Evolutionary conservation across 108 stramenopile species (phyloP), one percentile per base, ranked within the genome.

Genomic region (Thalassiosira profunda): DNA sequence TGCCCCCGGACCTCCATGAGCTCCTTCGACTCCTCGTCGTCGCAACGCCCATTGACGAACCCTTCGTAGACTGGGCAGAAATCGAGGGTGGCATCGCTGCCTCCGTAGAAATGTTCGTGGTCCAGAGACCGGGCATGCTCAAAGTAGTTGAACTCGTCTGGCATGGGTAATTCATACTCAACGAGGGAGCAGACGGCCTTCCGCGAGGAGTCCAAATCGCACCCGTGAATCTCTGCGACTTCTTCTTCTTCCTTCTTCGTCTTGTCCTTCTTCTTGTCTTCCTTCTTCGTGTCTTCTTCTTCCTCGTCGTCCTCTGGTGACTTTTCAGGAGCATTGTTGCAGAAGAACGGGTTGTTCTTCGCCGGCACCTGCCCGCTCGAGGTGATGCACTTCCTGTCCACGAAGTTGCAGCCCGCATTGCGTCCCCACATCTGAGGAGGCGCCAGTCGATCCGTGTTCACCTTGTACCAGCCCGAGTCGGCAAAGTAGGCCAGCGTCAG

Each of bases 401-500:
- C 89, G 75, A 94, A 94, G 5, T 80, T 43, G 64, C 93, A 94
- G 0, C 93, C 93, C 25, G 90, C 83, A 29, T 83, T 90, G 43
- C 93, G 54, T 43, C 93, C 93, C 93, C 93, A 94, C 25, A 79
- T 82, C 18, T 76, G 55, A 7, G 85, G 56, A 3, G 80, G 67
- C 10, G 80, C 74, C 18, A 89, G 76, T 14, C 84, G 63, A 35
- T 84, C 74, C 20, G 86, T 46, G 48, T 94, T 80, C 0, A 94
- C 84, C 57, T 85, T 84, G 63, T 94, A 94, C 93, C 93, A 94
- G 12, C 93, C 93, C 35, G 88, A 86, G 68, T 94, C 93, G 12
- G 82, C 84, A 62, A 94, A 90, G 58, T 87, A 88, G 1, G 93
- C 90, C 52, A 94, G 56, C 6, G 93, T 94, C 41, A 91, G 37